Evolutionary conservation across 2,329 filamentous ascomycete species (phyloP), one percentile per base, ranked within the genome.

Genomic region (Fusarium tricinctum): DNA sequence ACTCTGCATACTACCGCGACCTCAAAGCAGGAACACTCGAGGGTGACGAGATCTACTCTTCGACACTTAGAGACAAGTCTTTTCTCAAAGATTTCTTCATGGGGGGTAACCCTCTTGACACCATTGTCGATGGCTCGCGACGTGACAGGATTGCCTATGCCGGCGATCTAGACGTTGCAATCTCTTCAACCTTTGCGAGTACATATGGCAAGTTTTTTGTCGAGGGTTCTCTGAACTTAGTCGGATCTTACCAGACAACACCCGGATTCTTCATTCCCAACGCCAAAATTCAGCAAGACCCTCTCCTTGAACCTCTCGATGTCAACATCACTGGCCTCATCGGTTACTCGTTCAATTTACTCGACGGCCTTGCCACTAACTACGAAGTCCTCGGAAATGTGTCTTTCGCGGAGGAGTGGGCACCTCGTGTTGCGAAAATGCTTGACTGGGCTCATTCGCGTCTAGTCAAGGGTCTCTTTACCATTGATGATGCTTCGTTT

Each of bases 121-220:
- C 30, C 0, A 50, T 58, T 2, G 57, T 58, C 1, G 53, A 60
- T 17, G 57, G 57, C 0, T 58, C 57, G 0, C 45, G 43, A 3
- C 53, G 57, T 1, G 57, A 60, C 2, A 6, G 57, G 1, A 60
- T 60, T 0, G 57, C 57, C 0, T 60, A 60, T 6, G n/a, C 43
- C 1, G 53, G 57, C 0, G 53, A 59, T 22, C 22, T 59, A 0
- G 57, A 59, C 1, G 22, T 59, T 0, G 53, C 53, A 1, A 39
- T 59, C 5, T n/a, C 42, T 0, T 59, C 53, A 1, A 59, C 57
- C 0, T 49, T 58, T 12, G 28, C 57, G 0, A 59, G 57, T 1
- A 59, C 57, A 3, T 59, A 58, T 5, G 53, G 43, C 2, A 59
- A 49, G 13, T 58, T 35, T 6, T 59, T 59, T 1, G 52, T 58